phyloP scores from a whole-genome alignment of 352 stramenopile genomes.

The Pythium chondricola region DNA sequence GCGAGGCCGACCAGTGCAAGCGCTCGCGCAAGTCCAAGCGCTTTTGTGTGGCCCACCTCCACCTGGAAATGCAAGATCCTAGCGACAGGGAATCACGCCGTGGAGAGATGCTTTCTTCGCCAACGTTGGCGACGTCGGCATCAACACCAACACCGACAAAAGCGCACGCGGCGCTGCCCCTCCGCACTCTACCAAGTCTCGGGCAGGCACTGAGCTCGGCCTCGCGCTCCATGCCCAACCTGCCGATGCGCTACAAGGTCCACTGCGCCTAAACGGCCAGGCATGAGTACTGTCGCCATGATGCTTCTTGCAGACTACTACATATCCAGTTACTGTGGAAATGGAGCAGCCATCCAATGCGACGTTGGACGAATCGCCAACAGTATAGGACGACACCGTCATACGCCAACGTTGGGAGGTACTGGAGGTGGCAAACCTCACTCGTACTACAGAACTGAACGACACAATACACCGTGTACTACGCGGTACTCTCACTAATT shows the following conservation, averaged over 20 bases:
- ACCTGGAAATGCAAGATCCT: slow-evolving; percentile 19
- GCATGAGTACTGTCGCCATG: too few species aligned
- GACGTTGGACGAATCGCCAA: too few species aligned
- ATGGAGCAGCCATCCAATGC: too few species aligned
- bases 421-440: too few species aligned
- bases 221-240: slow-evolving; percentile 32
- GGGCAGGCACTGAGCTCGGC: slow-evolving; percentile 39
- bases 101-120: background rate
- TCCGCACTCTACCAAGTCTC: slow-evolving; percentile 35
- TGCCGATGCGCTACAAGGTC: slow-evolving; percentile 13
- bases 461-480: too few species aligned
- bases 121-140: background rate
- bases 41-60: slow-evolving; percentile 55
- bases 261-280: background rate
- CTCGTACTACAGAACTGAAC: too few species aligned
- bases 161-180: background rate
- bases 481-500: too few species aligned
- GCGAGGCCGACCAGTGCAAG: slow-evolving; percentile 53
- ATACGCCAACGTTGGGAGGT: too few species aligned
- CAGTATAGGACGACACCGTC: too few species aligned
- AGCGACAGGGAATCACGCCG: background rate
- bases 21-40: slow-evolving; percentile 60
- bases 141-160: too few species aligned
- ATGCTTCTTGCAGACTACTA: too few species aligned
- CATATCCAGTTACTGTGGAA: too few species aligned